Conservation (phyloP, 768 basidiomycete species). For the Royoungia palumana region DNA sequence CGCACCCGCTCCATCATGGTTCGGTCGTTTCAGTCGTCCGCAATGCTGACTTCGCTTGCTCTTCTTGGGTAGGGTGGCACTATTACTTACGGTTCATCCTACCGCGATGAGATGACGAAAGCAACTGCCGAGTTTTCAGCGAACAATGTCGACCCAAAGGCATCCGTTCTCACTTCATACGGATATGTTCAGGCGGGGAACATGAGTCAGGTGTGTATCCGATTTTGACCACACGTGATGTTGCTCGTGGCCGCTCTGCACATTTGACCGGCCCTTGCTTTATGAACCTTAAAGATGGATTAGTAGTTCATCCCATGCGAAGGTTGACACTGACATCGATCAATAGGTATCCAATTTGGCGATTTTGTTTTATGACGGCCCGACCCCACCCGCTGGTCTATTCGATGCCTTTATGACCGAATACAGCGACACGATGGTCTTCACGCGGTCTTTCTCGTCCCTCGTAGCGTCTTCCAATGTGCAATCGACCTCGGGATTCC, state of each 20-base stretch:
- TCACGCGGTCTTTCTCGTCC: conserved; percentile 24
- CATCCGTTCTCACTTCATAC: conserved; percentile 43
- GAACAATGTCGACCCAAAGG: conserved; percentile 25
- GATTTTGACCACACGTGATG: conserved; percentile 3
- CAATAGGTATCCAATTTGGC: conserved; percentile 19
- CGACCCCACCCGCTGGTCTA: conserved; percentile 21
- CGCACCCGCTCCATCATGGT: not conserved
- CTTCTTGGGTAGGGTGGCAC: conserved; percentile 43
- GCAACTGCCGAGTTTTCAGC: conserved; percentile 24
- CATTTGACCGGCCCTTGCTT: not conserved
- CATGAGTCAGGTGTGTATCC: conserved; percentile 32
- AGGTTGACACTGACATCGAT: conserved; percentile 4
- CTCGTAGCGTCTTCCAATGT: conserved; percentile 21
- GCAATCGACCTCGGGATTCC: conserved; percentile 17
- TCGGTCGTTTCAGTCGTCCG: not conserved
- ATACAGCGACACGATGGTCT: conserved; percentile 7
- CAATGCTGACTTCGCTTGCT: not conserved
- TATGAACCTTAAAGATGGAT: not conserved
- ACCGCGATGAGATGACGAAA: conserved; percentile 18
- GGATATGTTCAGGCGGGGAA: conserved; percentile 26
- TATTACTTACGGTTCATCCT: conserved; percentile 29
- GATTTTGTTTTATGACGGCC: conserved; percentile 58
- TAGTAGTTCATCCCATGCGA: conserved; percentile 2
- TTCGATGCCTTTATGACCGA: conserved; percentile 32
- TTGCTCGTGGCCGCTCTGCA: not conserved